Evolutionary conservation across 2,329 filamentous ascomycete species (phyloP).

Genomic region (Colletotrichum sidae): DNA sequence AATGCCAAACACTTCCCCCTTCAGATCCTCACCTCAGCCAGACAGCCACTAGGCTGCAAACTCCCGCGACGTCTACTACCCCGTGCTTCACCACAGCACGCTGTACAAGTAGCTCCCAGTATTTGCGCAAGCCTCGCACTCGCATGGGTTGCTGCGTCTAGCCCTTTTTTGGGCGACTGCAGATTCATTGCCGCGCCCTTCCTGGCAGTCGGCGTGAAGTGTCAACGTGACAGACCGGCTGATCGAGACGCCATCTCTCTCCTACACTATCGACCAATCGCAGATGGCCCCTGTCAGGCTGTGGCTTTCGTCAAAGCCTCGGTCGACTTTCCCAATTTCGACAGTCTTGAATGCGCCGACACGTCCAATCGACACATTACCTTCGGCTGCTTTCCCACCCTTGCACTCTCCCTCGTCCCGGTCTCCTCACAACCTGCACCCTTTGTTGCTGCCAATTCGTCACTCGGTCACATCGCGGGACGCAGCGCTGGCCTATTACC

Average conservation of each 20-base stretch:
- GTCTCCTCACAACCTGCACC: conserved; percentile 22
- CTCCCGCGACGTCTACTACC: conserved; percentile 24
- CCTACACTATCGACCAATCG: conserved; percentile 14
- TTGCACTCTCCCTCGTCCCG: conserved; percentile 14
- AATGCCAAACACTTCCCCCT: conserved; percentile 35
- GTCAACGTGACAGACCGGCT: conserved; percentile 29
- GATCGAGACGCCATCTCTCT: conserved; percentile 10
- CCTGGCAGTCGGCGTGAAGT: conserved; percentile 24
- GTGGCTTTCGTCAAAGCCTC: conserved; percentile 21
- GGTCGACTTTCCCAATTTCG: conserved; percentile 29
- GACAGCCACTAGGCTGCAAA: conserved; percentile 27
- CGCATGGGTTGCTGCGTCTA: conserved; percentile 34
- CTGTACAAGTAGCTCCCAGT: too few relatives aligned
- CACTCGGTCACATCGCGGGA: conserved; percentile 30
- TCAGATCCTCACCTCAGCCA: conserved; percentile 22
- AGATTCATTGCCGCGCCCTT: conserved; percentile 10
- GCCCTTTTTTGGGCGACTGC: conserved; percentile 3
- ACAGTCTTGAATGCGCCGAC: conserved; percentile 15
- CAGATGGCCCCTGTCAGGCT: not conserved
- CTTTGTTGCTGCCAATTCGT: conserved; percentile 21
- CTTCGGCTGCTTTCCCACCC: conserved; percentile 21
- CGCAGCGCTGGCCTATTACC: conserved; percentile 21
- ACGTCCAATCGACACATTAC: conserved; percentile 23
- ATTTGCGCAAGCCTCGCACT: conserved; percentile 21
- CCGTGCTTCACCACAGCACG: not conserved